These are phyloP conservation scores for Laguncularia racemosa DNA, from an alignment of 345 rosid genomes.

Conservation along the genomic window DNA sequence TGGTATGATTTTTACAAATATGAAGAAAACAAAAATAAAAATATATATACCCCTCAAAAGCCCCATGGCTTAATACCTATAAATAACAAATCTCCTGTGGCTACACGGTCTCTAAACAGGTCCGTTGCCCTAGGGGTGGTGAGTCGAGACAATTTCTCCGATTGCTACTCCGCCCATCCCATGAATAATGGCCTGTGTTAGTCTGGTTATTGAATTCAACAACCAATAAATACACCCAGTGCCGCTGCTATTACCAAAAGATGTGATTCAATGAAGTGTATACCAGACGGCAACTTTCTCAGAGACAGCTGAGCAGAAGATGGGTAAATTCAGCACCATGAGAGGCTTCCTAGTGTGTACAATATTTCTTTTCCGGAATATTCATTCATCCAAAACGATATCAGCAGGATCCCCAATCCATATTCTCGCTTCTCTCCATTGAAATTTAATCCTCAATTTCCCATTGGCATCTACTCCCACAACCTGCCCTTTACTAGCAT, in stretches of 20 bases:
- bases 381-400: conserved; percentile 53
- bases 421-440: conserved; percentile 95
- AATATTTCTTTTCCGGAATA: not conserved
- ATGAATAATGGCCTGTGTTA: too few species aligned
- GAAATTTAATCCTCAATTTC: conserved; percentile 76
- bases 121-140: conserved; percentile 6
- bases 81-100: conserved; percentile 12
- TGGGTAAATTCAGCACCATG: too few species aligned
- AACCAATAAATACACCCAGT: too few species aligned
- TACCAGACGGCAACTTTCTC: too few species aligned
- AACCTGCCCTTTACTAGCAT: conserved; percentile 77
- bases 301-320: too few species aligned
- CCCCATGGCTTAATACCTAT: conserved; percentile 12
- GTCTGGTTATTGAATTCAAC: too few species aligned
- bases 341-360: too few species aligned
- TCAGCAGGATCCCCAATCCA: conserved; percentile 99
- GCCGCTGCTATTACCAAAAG: too few species aligned
- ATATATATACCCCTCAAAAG: conserved; percentile 20
- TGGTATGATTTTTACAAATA: conserved; percentile 19
- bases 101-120: conserved; percentile 8
- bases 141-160: conserved; percentile 18
- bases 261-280: too few species aligned
- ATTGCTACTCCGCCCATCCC: not conserved
- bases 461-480: conserved; percentile 98
- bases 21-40: conserved; percentile 6